Base-by-base conservation (phyloP, 108 stramenopile genomes). In the Aurantiochytrium sp. region DNA sequence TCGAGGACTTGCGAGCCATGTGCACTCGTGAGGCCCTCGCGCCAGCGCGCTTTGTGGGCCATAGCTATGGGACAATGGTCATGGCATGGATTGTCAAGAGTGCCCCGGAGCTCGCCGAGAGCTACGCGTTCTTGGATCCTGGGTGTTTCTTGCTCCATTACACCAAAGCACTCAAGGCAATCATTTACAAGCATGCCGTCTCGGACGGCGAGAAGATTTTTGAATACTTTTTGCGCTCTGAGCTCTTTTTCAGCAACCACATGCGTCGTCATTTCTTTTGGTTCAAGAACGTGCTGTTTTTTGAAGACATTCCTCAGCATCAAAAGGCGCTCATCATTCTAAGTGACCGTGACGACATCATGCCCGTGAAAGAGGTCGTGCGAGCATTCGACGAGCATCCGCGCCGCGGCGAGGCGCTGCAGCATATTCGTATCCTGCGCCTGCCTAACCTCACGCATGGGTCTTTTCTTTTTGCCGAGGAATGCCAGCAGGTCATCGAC, bases 111-210 rank as follows among this genome's bases (percentile, higher is more conserved):
- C 76, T 83, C 28, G 76, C 51, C 23, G 49, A 83, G 25, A 83
- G 51, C 23, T 53, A 53, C n/a, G 76, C 76, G 12, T 83, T 83
- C 23, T 45, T 83, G 16, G 76, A 83, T 28, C 76, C 76, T 6
- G 76, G 49, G 1, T 53, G 49, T 12, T 83, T 83, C 23, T 45
- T 83, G 19, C 51, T 83, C 16, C 76, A 83, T 45, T 28, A 83
- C 76, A 53, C 76, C 51, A 83, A 47, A 18, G 51, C 76, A 12
- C 76, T 83, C 76, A 47, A 53, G 49, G 76, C 76, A 1, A 83
- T 83, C 51, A 53, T 83, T 23, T 83, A 83, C 76, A 83, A 83
- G 76, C 43, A 83, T 12, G 76, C 76, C n/a, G 45, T 83, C n/a
- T 25, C 49, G 19, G 76, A 83, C n/a, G 76, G 49, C 10, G 76